Evolutionary conservation across 345 rosid genomes (phyloP), one percentile per base, ranked within the genome.

Genomic region (Moricandia arvensis): DNA sequence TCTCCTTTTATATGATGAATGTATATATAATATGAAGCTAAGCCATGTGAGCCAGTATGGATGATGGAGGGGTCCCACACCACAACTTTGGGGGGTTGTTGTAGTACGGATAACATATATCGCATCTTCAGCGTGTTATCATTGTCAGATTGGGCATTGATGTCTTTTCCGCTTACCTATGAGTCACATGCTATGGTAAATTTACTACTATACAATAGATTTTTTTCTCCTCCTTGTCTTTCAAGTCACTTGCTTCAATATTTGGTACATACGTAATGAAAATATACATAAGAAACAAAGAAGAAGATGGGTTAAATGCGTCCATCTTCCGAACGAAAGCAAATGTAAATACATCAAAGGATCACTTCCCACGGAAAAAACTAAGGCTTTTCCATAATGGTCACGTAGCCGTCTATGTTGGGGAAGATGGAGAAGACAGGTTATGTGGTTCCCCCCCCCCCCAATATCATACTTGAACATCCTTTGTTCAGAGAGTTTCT

Each of bases 361-460:
- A 37, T 16, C 76, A 49, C n/a, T n/a, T n/a, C 16, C 68, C 75
- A 70, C 24, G 72, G 43, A 10, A 61, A 10, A 68, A 9, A 2
- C 74, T 57, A 67, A 63, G 66, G 43, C 54, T 66, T 61, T 84
- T 6, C 86, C 86, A n/a, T 0, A 84, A 78, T 65, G 83, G 80
- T 59, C 83, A 80, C 53, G 35, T 80, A 12, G 77, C 80, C 9
- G 83, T 80, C 37, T 75, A 80, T 38, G 83, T 80, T 21, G 83
- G 83, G 60, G 79, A 71, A 45, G 64, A 84, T 88, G 69, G 79
- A 75, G 33, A 59, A 81, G 74, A 86, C 83, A 67, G 96, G 69
- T 91, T 82, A n/a, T 75, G 85, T 89, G 58, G 81, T 93, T 62
- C 97, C n/a, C n/a, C n/a, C n/a, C n/a, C n/a, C n/a, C n/a, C n/a